A percentile compares a stretch with the other conserved stretches of the same genome.
Conservation (phyloP, 179 eudicot species). For the Pouteria campechiana region DNA sequence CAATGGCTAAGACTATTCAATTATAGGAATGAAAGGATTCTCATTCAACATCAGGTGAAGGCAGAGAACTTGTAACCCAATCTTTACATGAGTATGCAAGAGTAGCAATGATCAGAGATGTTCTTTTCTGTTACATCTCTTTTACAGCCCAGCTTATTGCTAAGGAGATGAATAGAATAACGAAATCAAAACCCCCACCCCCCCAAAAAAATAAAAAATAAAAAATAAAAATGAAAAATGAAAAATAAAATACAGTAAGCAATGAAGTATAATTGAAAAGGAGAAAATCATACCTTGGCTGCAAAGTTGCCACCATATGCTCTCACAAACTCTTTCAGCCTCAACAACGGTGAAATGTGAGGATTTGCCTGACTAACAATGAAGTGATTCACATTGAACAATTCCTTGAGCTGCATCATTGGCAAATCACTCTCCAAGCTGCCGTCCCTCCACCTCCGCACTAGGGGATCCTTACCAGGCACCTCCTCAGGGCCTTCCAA, state of each 20-base stretch:
- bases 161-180: too few species aligned
- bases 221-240: neutral
- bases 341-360: conserved; percentile 79
- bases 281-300: conserved; percentile 59
- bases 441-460: conserved; percentile 97
- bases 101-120: too few species aligned
- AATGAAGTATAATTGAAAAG: neutral
- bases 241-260: neutral
- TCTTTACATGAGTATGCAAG: too few species aligned
- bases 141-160: too few species aligned
- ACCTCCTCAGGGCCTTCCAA: conserved; percentile 68
- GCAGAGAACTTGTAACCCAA: too few species aligned
- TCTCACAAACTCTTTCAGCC: conserved; percentile 74
- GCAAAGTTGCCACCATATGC: conserved; percentile 93
- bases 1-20: too few species aligned
- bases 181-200: too few species aligned
- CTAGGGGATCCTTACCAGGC: conserved; percentile 31
- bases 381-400: conserved; percentile 92
- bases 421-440: conserved; percentile 97
- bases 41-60: too few species aligned
- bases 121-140: too few species aligned
- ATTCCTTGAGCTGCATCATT: conserved; percentile 93
- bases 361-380: conserved; percentile 98
- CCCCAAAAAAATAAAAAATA: neutral
- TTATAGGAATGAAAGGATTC: too few species aligned